These are phyloP conservation scores for Pulveroboletus frians DNA, from an alignment of 768 basidiomycete species.

Conservation along the genomic window DNA sequence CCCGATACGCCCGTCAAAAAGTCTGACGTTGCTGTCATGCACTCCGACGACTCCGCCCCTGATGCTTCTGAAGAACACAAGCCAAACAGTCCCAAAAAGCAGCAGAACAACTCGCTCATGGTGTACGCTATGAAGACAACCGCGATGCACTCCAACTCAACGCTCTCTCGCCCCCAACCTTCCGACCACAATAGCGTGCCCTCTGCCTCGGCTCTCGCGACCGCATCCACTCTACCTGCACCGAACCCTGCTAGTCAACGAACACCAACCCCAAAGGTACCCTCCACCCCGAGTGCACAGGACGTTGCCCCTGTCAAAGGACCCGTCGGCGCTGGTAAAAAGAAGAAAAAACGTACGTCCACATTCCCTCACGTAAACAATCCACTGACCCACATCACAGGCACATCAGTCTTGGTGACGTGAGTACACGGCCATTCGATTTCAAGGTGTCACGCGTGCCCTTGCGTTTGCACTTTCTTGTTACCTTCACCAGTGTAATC, in stretches of 20 bases:
- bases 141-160: slow-evolving; percentile 58
- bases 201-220: slow-evolving; percentile 23
- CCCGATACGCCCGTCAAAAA: slow-evolving; percentile 41
- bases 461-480: neutral
- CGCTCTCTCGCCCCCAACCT: slow-evolving; percentile 39
- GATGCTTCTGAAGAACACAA: slow-evolving; percentile 21
- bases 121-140: slow-evolving; percentile 78
- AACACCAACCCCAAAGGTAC: slow-evolving; percentile 29
- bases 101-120: slow-evolving; percentile 64
- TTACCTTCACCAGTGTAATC: neutral
- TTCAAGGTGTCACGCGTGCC: neutral
- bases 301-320: slow-evolving; percentile 44
- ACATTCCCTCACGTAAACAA: neutral
- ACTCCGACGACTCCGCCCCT: slow-evolving; percentile 17
- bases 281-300: slow-evolving; percentile 37
- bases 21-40: slow-evolving; percentile 25
- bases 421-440: slow-evolving; percentile 7
- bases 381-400: slow-evolving; percentile 11
- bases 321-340: slow-evolving; percentile 51
- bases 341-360: slow-evolving; percentile 70
- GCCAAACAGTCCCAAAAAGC: slow-evolving; percentile 41
- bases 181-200: slow-evolving; percentile 24
- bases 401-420: slow-evolving; percentile 21
- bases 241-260: slow-evolving; percentile 31
- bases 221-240: slow-evolving; percentile 24